These are phyloP conservation scores for Pythium aristosporum DNA, from an alignment of 352 stramenopile genomes.

Conservation along the genomic window DNA sequence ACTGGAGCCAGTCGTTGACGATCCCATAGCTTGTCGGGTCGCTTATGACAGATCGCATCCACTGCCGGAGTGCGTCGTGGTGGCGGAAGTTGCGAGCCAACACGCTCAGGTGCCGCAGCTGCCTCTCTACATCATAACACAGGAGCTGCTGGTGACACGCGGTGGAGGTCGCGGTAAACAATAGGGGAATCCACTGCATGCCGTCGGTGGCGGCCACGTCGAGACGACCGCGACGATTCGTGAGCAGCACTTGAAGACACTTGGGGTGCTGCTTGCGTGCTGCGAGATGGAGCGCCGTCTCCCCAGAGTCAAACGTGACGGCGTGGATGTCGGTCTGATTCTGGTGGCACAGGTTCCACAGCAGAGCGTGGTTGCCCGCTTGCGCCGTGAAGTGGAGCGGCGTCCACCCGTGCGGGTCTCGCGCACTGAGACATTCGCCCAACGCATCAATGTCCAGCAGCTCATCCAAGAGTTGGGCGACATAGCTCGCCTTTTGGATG, in stretches of 20 bases:
- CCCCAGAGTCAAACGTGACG: constrained; percentile 30
- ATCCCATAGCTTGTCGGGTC: constrained; percentile 56
- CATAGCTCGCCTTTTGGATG: constrained; percentile 19
- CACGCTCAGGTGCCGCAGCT: constrained; percentile 52
- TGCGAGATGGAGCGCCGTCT: constrained; percentile 67
- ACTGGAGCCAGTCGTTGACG: constrained; percentile 70
- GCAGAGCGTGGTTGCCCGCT: constrained; percentile 49
- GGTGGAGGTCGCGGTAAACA: constrained; percentile 31
- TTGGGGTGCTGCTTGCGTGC: constrained; percentile 31
- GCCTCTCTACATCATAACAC: constrained; percentile 53
- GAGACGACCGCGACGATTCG: constrained; percentile 25
- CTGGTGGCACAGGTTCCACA: constrained; percentile 35
- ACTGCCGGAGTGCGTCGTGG: constrained; percentile 44
- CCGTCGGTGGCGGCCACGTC: constrained; percentile 47
- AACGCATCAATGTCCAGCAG: constrained; percentile 66
- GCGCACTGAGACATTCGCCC: constrained; percentile 44
- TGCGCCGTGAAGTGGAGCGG: constrained; percentile 53
- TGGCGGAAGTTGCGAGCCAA: constrained; percentile 47
- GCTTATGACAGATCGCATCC: constrained; percentile 40
- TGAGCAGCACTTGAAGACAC: constrained; percentile 43
- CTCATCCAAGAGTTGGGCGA: constrained; percentile 39
- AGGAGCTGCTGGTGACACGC: constrained; percentile 49
- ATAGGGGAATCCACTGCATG: constrained; percentile 47
- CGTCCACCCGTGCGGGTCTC: constrained; percentile 42
- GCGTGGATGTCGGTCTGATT: constrained; percentile 40